Evolutionary conservation across 495 filamentous ascomycete species (phyloP), one percentile per base, ranked within the genome.

Genomic region (Penicillium mononematosum): DNA sequence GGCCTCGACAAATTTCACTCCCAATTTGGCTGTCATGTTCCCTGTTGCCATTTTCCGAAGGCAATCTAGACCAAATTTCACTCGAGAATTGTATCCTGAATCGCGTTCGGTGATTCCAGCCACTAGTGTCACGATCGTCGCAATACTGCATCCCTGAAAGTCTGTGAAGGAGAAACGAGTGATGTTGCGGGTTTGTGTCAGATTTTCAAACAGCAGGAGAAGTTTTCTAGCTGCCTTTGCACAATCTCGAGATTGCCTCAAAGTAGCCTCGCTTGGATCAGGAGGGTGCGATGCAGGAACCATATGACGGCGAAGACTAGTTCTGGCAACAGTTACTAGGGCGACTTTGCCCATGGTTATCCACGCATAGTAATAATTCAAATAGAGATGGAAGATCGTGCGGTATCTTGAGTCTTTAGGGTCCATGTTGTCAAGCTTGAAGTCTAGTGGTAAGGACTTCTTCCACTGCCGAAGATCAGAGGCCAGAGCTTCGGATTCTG

Each of bases 141-240:
- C 63, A n/a, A 63, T 67, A 29, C 66, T 69, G 65, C 68, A 70
- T 14, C 60, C 63, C 46, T 70, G 68, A 22, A 70, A 70, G 42
- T 70, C 68, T 10, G 68, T 70, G 42, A 70, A 70, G 4, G 68
- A 70, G 17, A 70, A 70, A 1, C 58, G 56, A 12, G 61, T 58
- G 20, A 65, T 63, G 11, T 62, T 63, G 16, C 52, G 47, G 16
- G 38, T 59, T 1, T 14, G 24, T 2, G 36, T 57, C 9, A 70
- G 34, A 12, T 16, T 52, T 19, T 70, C 66, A 42, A 66, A 67
- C 1, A 69, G 41, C 4, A 39, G 38, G 3, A 70, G 56, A 5
- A 66, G 25, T 41, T 64, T 65, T 17, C 58, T 53, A 11, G 58
- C 63, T 10, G 65, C 60, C 34, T 62, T 62, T 20, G 53, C 49